A percentile compares a stretch with the other conserved stretches of the same genome.
Evolutionary conservation across 805 yeast genomes (phyloP).

Genomic region (Candida koratica): DNA sequence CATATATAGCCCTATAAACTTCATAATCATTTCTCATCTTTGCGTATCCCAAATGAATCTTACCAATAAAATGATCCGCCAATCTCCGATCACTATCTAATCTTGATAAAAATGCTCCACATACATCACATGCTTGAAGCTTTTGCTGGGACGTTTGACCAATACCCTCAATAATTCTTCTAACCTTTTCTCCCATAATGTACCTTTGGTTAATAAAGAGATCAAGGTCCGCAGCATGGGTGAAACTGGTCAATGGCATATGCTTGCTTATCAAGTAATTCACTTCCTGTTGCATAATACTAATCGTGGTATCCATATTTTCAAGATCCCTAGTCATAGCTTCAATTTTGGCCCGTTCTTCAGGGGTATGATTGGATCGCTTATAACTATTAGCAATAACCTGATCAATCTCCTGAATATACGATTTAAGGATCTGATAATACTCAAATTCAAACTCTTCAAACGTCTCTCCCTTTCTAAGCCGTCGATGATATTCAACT

Average conservation of each 20-base stretch:
- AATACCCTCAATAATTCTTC: conserved; percentile 61
- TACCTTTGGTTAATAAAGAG: conserved; percentile 47
- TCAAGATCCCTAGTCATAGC: conserved; percentile 56
- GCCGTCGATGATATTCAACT: conserved; percentile 58
- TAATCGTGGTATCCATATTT: conserved; percentile 56
- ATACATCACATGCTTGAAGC: conserved; percentile 81
- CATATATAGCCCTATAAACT: conserved; percentile 13
- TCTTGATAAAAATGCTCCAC: conserved; percentile 85
- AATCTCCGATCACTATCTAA: conserved; percentile 83
- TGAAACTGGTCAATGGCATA: conserved; percentile 49
- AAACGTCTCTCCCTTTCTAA: conserved; percentile 40
- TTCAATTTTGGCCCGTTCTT: conserved; percentile 60
- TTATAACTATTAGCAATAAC: conserved; percentile 60
- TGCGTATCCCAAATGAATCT: conserved; percentile 78
- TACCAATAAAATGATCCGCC: conserved; percentile 88
- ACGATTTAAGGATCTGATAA: conserved; percentile 46
- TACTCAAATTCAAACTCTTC: conserved; percentile 51
- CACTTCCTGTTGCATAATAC: conserved; percentile 64
- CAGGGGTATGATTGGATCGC: conserved; percentile 68
- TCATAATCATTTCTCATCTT: conserved; percentile 60
- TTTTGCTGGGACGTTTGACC: conserved; percentile 89
- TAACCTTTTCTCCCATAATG: conserved; percentile 50
- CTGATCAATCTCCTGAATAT: conserved; percentile 54
- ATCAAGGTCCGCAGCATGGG: conserved; percentile 46
- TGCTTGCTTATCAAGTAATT: conserved; percentile 46